A percentile compares a stretch with the other conserved stretches of the same genome.
Evolutionary conservation across 805 yeast species (phyloP).

Genomic region (Barnettozyma botsteinii): DNA sequence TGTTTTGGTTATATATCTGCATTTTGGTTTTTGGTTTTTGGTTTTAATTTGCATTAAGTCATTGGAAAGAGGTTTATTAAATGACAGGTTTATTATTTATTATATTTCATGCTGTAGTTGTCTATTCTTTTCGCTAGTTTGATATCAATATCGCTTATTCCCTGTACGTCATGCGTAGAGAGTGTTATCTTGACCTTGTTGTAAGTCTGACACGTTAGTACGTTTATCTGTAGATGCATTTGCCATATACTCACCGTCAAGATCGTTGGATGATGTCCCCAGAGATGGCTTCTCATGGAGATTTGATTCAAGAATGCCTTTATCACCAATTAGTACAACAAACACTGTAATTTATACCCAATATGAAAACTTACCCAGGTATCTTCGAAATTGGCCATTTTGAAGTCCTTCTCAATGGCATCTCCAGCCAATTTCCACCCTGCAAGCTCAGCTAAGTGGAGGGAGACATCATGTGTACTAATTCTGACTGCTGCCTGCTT

Average conservation of each 20-base stretch:
- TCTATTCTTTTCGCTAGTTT: constrained; percentile 47
- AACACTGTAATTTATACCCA: not conserved
- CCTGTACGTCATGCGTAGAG: constrained; percentile 60
- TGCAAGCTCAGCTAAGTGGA: constrained; percentile 16
- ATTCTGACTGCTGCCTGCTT: constrained; percentile 28
- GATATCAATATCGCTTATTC: constrained; percentile 51
- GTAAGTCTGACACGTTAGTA: constrained; percentile 33
- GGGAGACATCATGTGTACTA: constrained; percentile 19
- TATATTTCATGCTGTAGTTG: constrained; percentile 24
- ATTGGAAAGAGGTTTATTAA: not conserved
- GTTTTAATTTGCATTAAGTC: not conserved
- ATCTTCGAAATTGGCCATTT: constrained; percentile 46
- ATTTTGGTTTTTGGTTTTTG: constrained; percentile 1
- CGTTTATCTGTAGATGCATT: no score
- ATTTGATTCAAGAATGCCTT: constrained; percentile 46
- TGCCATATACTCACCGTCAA: constrained; percentile 31
- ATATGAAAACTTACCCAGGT: constrained; percentile 45
- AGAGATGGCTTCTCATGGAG: constrained; percentile 48
- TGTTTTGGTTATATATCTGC: not conserved
- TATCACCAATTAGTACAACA: not conserved
- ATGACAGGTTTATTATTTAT: not conserved
- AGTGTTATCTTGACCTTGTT: constrained; percentile 48
- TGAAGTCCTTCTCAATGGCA: constrained; percentile 31
- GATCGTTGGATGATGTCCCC: constrained; percentile 70
- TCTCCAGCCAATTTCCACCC: constrained; percentile 23